phyloP scores from a whole-genome alignment of 352 stramenopile species.

The Globisporangium yorkense region DNA sequence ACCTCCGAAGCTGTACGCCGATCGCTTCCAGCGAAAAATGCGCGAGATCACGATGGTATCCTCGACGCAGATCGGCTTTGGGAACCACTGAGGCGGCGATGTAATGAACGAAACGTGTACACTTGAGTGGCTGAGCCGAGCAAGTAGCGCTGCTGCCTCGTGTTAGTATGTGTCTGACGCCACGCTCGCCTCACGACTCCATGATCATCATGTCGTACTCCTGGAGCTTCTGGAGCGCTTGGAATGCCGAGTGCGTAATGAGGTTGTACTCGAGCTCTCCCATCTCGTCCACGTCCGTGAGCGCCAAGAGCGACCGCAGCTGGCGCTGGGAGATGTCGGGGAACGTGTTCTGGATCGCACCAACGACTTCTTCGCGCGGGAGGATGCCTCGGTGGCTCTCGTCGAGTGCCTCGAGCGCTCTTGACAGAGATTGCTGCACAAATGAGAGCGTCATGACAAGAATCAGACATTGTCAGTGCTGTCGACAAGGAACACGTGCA shows the following conservation, averaged over 20 bases:
- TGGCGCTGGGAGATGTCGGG: slow-evolving; percentile 57
- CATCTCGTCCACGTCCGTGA: slow-evolving; percentile 61
- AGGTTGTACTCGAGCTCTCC: slow-evolving; percentile 69
- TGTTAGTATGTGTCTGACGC: neutral
- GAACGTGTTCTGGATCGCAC: slow-evolving; percentile 57
- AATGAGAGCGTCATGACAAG: too few relatives aligned
- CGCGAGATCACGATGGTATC: slow-evolving; percentile 81
- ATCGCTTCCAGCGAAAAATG: slow-evolving; percentile 83
- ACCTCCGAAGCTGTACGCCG: slow-evolving; percentile 62
- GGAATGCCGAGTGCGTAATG: slow-evolving; percentile 64
- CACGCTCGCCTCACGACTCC: slow-evolving; percentile 27
- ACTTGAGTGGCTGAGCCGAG: neutral
- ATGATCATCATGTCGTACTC: slow-evolving; percentile 82
- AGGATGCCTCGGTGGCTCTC: slow-evolving; percentile 52
- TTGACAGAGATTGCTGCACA: slow-evolving; percentile 43
- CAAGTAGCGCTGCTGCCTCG: neutral
- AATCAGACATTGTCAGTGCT: neutral
- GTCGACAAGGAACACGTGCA: neutral
- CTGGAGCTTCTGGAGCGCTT: slow-evolving; percentile 72
- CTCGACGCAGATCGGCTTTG: slow-evolving; percentile 42
- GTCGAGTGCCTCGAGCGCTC: slow-evolving; percentile 59
- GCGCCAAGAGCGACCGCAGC: slow-evolving; percentile 52
- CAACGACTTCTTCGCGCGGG: slow-evolving; percentile 42
- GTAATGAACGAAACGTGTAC: slow-evolving; percentile 11
- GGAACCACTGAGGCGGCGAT: slow-evolving; percentile 22